Percentiles rank a stretch among this genome's conserved stretches.
These are phyloP conservation scores for Sugiyamaella neomexicana DNA, from an alignment of 1,139 yeast genomes.

Conservation along the genomic window DNA sequence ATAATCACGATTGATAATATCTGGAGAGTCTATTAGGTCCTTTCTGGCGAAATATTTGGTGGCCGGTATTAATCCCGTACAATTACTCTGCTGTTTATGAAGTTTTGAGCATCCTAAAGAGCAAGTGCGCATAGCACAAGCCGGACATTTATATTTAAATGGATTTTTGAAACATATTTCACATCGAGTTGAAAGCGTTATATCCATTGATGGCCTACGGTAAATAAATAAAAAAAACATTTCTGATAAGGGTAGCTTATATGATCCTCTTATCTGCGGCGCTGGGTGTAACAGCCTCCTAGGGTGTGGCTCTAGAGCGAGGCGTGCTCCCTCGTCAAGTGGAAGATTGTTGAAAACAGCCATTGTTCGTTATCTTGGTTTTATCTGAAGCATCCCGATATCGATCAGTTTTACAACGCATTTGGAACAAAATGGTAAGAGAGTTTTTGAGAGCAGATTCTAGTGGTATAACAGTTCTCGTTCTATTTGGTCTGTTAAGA, in stretches of 20 bases:
- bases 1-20: constrained; percentile 74
- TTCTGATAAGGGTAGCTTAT: constrained; percentile 1
- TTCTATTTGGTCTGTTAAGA: not conserved
- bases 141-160: constrained; percentile 80
- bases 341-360: constrained; percentile 2
- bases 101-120: constrained; percentile 65
- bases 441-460: not conserved
- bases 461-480: not conserved
- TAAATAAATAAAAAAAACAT: not conserved
- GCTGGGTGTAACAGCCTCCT: not conserved
- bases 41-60: constrained; percentile 56
- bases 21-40: constrained; percentile 42
- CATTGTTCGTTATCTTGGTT: not conserved
- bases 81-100: constrained; percentile 63
- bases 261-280: constrained; percentile 4
- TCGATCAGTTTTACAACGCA: not conserved
- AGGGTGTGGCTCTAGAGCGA: not conserved
- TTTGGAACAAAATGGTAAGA: constrained; percentile 3
- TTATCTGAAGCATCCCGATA: not conserved
- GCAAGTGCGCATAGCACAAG: constrained; percentile 69
- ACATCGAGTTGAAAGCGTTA: constrained; percentile 19
- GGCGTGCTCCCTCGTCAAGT: constrained; percentile 6
- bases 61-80: constrained; percentile 68
- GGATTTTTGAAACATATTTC: constrained; percentile 26
- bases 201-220: constrained; percentile 2